A percentile compares a stretch with the other conserved stretches of the same genome.
Conservation (phyloP, 139 green algal genomes). For the Asterochloris erici region DNA sequence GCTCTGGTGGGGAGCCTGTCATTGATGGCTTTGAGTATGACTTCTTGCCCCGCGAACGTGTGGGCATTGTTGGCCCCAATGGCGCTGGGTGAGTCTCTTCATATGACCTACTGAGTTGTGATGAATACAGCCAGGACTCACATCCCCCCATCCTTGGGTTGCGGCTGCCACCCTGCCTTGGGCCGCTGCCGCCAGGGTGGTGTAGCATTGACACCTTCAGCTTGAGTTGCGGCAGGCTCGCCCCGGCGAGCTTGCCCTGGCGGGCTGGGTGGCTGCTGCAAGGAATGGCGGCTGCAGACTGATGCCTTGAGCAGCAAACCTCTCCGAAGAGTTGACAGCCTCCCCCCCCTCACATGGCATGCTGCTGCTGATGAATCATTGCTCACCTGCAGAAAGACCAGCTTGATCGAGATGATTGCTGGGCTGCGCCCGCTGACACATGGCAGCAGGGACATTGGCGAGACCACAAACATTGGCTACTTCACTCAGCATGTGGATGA, state of each 20-base stretch:
- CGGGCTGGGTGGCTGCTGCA: too few relatives aligned
- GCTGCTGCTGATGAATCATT: background rate
- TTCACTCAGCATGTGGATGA: conserved; percentile 67
- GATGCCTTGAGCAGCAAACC: too few relatives aligned
- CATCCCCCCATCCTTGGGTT: too few relatives aligned
- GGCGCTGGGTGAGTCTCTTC: conserved; percentile 69
- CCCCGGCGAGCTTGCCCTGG: too few relatives aligned
- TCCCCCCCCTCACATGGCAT: background rate
- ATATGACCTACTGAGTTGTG: conserved; percentile 92
- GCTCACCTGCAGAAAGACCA: conserved; percentile 44
- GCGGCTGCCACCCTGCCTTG: too few relatives aligned
- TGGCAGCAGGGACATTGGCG: conserved; percentile 40
- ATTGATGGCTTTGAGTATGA: conserved; percentile 53
- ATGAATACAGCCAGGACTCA: background rate
- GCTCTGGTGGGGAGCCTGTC: background rate
- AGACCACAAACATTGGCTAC: conserved; percentile 69
- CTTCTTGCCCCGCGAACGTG: conserved; percentile 55
- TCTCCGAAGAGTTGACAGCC: too few relatives aligned
- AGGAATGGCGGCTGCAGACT: too few relatives aligned
- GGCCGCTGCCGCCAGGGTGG: too few relatives aligned
- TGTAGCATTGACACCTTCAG: too few relatives aligned
- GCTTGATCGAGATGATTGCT: conserved; percentile 61
- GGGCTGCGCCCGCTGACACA: conserved; percentile 16
- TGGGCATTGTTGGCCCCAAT: conserved; percentile 73
- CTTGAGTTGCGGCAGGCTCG: too few relatives aligned